Conservation (phyloP, 2,329 filamentous ascomycete species). For the Penicillium griseofulvum region DNA sequence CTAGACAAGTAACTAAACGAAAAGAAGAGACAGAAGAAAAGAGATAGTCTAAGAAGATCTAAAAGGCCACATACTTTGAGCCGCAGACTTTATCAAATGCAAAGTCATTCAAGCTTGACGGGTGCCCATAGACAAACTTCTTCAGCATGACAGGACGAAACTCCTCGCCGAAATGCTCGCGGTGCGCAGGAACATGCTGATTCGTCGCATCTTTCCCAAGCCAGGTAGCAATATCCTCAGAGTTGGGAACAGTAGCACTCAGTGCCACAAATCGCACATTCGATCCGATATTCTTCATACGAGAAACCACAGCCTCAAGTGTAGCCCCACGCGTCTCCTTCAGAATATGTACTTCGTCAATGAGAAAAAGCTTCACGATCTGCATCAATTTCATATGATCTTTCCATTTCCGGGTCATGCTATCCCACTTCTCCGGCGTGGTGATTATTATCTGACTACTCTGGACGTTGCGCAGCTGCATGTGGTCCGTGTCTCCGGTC, state of each 20-base stretch:
- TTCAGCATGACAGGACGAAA: constrained; percentile 74
- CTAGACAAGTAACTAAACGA: background rate
- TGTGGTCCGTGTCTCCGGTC: constrained; percentile 73
- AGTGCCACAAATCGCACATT: constrained; percentile 76
- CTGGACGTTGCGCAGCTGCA: constrained; percentile 66
- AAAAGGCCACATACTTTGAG: constrained; percentile 46
- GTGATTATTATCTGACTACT: constrained; percentile 79
- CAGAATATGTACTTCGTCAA: constrained; percentile 84
- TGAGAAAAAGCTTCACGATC: constrained; percentile 74
- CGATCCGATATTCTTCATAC: constrained; percentile 78
- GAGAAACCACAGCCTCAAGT: constrained; percentile 77
- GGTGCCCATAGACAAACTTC: constrained; percentile 74
- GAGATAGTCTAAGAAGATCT: background rate
- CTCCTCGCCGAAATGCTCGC: constrained; percentile 73
- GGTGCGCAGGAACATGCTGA: constrained; percentile 61
- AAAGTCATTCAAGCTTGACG: constrained; percentile 66
- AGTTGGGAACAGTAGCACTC: constrained; percentile 81
- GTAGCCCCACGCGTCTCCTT: constrained; percentile 77
- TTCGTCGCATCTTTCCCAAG: constrained; percentile 64
- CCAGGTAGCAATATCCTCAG: constrained; percentile 76
- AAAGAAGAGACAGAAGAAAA: background rate
- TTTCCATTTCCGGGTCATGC: constrained; percentile 81
- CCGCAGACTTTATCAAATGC: constrained; percentile 70
- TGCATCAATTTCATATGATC: constrained; percentile 73
- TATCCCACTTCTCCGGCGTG: constrained; percentile 90